These are phyloP conservation scores for Coemansia sp. DNA, from an alignment of 192 early-diverging fungal species.

Conservation along the genomic window DNA sequence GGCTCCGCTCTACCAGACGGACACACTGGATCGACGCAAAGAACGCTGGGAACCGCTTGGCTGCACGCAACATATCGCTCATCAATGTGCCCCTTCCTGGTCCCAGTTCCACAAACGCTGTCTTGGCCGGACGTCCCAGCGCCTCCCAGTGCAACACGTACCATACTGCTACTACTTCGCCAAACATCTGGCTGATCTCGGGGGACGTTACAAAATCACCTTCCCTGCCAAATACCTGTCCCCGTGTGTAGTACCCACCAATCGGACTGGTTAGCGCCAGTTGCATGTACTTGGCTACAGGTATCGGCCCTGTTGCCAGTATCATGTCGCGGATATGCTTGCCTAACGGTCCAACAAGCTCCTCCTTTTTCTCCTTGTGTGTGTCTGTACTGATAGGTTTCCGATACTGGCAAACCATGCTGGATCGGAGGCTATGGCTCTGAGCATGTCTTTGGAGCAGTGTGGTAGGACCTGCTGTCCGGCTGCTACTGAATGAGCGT, in stretches of 20 bases:
- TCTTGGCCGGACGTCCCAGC: constrained; percentile 58
- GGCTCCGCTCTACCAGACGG: constrained; percentile 85
- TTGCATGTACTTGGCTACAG: constrained; percentile 87
- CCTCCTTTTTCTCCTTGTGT: constrained; percentile 45
- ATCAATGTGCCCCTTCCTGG: constrained; percentile 95
- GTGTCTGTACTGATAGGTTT: not conserved
- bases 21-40: constrained; percentile 62
- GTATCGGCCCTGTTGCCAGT: constrained; percentile 65
- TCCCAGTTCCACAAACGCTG: constrained; percentile 77
- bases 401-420: not conserved
- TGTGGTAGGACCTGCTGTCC: not conserved
- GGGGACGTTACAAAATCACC: constrained; percentile 97
- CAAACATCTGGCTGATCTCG: constrained; percentile 98
- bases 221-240: constrained; percentile 83
- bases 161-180: constrained; percentile 92
- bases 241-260: constrained; percentile 92
- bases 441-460: not conserved
- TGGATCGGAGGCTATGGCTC: not conserved
- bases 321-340: constrained; percentile 61
- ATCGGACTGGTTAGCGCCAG: constrained; percentile 81
- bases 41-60: constrained; percentile 69
- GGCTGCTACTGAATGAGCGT: not conserved
- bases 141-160: constrained; percentile 79
- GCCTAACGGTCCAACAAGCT: constrained; percentile 56
- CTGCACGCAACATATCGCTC: constrained; percentile 83